Base-by-base conservation (phyloP, 2,329 filamentous ascomycete genomes). In the Colletotrichum kahawae region DNA sequence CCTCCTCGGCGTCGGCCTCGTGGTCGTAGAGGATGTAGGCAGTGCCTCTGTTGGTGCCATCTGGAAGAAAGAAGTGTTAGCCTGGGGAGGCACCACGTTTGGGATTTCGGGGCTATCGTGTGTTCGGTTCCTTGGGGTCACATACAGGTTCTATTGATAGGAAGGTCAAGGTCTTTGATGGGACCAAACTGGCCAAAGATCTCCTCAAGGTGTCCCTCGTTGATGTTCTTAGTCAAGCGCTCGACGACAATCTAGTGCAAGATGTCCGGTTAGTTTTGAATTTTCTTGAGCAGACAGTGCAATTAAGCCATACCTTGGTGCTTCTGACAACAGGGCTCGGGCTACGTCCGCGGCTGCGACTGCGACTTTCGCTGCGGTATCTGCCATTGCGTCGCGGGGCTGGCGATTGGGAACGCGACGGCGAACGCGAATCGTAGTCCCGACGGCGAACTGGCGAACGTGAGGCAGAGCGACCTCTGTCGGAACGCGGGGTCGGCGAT, bases 221-320 rank as follows among this genome's bases (percentile, higher is more conserved):
- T 97, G 79, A 99, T 93, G 81, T 98, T 98, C 84, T 97, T 98
- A 5, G 96, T 98, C 81, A 99, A 89, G 77, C 97, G 96, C 84
- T 99, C 97, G 62, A 99, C 94, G 21, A 99, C 95, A 82, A 99
- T 96, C 95, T 98, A 51, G n/a, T 36, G 9, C 21, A 21, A 65
- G 57, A 31, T 27, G 43, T 64, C 62, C 16, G 13, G 48, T 75
- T 21, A 59, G 51, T 75, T 54, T 56, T 27, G 21, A 13, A 54
- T 31, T 14, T 7, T 70, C 33, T 51, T 27, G 56, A 77, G 14
- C 16, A 62, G 72, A 68, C 59, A 71, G n/a, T 5, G 27, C 48
- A n/a, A 77, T 78, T 33, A 73, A 77, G 27, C 36, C 83, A 68
- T 77, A 89, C 90, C 86, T 92, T 92, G 67, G 90, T 91, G 78